These are phyloP conservation scores for Neurospora africana DNA, from an alignment of 495 filamentous ascomycete genomes.

Conservation along the genomic window DNA sequence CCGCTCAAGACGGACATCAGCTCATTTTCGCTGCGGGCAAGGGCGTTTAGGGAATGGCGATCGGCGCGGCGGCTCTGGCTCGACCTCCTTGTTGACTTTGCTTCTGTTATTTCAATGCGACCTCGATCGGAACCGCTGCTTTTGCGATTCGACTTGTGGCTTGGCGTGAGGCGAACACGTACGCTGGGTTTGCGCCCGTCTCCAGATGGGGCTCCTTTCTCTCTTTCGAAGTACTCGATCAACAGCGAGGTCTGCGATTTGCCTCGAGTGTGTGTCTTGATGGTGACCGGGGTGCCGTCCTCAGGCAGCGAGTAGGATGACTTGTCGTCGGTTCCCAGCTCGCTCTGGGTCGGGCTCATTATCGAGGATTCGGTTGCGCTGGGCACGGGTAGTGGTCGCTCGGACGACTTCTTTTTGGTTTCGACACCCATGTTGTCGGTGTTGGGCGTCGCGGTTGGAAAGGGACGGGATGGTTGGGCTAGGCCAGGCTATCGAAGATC, in stretches of 20 bases:
- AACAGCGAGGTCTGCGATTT: constrained; percentile 84
- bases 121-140: constrained; percentile 42
- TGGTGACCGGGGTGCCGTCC: constrained; percentile 88
- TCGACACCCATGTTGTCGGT: constrained; percentile 58
- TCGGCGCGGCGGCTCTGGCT: constrained; percentile 50
- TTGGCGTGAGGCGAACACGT: constrained; percentile 87
- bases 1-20: constrained; percentile 17
- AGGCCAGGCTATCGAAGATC: not conserved
- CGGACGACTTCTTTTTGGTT: constrained; percentile 37
- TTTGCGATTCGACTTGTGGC: constrained; percentile 22
- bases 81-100: constrained; percentile 41
- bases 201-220: constrained; percentile 46
- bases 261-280: constrained; percentile 60
- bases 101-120: constrained; percentile 73
- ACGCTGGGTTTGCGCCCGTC: constrained; percentile 72
- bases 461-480: not conserved
- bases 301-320: constrained; percentile 81
- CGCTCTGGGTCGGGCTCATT: constrained; percentile 43
- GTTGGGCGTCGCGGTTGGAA: not conserved
- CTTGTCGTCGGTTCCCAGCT: constrained; percentile 52
- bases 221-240: constrained; percentile 96
- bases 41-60: constrained; percentile 41
- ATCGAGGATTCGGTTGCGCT: constrained; percentile 65
- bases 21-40: constrained; percentile 34
- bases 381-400: constrained; percentile 60